Conservation (phyloP, 2,329 filamentous ascomycete species). For the Cryphonectria nitschkei region DNA sequence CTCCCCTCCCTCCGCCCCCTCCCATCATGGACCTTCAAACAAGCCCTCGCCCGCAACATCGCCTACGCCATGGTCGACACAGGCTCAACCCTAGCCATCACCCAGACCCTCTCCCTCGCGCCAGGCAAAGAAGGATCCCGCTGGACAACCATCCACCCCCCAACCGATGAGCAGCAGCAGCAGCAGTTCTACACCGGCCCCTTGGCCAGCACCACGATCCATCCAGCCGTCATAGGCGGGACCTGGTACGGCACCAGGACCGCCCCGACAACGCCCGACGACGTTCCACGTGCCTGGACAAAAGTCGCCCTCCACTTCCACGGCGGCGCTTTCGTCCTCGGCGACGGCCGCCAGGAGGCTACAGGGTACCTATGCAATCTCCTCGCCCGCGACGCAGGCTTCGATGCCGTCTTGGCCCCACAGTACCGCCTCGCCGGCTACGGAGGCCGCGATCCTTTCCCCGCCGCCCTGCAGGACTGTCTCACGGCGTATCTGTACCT, state of each 20-base stretch:
- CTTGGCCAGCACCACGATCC: slow-evolving; percentile 15
- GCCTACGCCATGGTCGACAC: slow-evolving; percentile 7
- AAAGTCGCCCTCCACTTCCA: slow-evolving; percentile 51
- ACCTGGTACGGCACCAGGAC: slow-evolving; percentile 33
- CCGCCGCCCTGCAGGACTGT: slow-evolving; percentile 53
- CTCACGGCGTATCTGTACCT: slow-evolving; percentile 52
- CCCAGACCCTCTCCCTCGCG: slow-evolving; percentile 17
- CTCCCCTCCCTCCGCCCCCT: slow-evolving; percentile 28
- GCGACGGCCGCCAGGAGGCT: slow-evolving; percentile 44
- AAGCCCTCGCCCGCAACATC: slow-evolving; percentile 22
- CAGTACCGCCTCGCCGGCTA: slow-evolving; percentile 53
- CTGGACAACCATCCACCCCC: slow-evolving; percentile 46
- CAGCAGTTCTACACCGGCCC: slow-evolving; percentile 27
- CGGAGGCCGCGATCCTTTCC: slow-evolving; percentile 46
- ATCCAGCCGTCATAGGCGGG: slow-evolving; percentile 30
- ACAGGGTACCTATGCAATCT: slow-evolving; percentile 21
- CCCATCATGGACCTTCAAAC: slow-evolving; percentile 26
- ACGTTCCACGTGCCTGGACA: neutral
- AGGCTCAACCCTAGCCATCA: slow-evolving; percentile 20
- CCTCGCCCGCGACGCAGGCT: slow-evolving; percentile 35
- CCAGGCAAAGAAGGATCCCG: slow-evolving; percentile 20
- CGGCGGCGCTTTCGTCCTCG: slow-evolving; percentile 51
- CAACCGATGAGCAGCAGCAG: slow-evolving; percentile 39
- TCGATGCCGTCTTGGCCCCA: slow-evolving; percentile 45
- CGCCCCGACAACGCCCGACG: neutral